Percentiles rank a stretch among this genome's conserved stretches.
Conservation (phyloP, 805 yeast species). For the Wickerhamiella vanderwaltii region DNA sequence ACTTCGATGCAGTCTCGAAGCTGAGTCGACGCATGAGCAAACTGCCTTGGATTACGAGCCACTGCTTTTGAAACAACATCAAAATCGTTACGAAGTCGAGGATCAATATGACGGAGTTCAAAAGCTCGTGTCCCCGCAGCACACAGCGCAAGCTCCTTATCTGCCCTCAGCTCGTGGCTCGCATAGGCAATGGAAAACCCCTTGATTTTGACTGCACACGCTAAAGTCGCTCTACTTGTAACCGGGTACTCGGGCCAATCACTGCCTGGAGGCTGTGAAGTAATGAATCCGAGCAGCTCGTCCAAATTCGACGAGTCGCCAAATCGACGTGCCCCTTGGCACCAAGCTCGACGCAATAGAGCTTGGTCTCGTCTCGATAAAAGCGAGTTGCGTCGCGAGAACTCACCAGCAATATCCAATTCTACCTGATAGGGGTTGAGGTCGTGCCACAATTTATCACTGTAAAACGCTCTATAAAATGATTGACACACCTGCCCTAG, state of each 20-base stretch:
- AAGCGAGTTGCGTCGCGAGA: neutral
- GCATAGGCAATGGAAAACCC: constrained; percentile 2
- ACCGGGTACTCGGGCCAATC: constrained; percentile 6
- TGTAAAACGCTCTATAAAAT: neutral
- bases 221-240: neutral
- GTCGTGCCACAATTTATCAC: neutral
- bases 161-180: neutral
- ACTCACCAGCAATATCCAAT: neutral
- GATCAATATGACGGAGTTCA: neutral
- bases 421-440: neutral
- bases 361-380: neutral
- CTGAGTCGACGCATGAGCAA: neutral
- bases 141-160: neutral
- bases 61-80: constrained; percentile 4
- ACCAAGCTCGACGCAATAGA: neutral
- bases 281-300: neutral
- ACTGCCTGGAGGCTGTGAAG: neutral
- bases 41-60: neutral
- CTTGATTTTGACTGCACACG: neutral
- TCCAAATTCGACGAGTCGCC: constrained; percentile 1
- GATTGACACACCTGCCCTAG: neutral
- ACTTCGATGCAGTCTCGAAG: neutral
- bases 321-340: constrained; percentile 1
- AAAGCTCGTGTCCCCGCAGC: neutral
- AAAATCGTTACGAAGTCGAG: constrained; percentile 2